Base-by-base conservation (phyloP, 371 early-diverging fungal species). In the Mucor ambiguus region DNA sequence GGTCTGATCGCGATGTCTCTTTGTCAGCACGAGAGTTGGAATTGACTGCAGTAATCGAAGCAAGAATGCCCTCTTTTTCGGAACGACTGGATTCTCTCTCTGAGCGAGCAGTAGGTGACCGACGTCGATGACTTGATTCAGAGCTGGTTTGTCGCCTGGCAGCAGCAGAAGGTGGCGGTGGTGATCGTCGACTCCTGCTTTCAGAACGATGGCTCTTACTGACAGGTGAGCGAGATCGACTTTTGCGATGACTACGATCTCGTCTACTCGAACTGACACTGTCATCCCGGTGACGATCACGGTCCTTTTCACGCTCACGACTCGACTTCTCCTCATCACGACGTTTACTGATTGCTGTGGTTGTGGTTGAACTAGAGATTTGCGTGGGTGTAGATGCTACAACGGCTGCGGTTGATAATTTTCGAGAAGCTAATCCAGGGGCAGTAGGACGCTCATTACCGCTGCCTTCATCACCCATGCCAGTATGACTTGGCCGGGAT, bases 321-420 rank as follows among this genome's bases (percentile, higher is more conserved):
- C 28, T 60, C 2, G 64, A 56, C 44, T 32, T 55, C 14, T 63
- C 64, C 9, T 63, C 64, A 1, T 48, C 64, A 2, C 64, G 64
- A 43, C 64, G 16, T 28, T 37, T 54, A 16, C 24, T 24, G n/a
- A 20, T 43, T n/a, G n/a, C n/a, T 43, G 43, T 18, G 0, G 18
- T n/a, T 43, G 16, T 18, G 16, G 18, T 43, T 16, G 43, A 43
- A 5, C n/a, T 33, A 10, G 35, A 30, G 4, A 1, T 2, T n/a
- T 43, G 16, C 5, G 16, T 43, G 5, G 43, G n/a, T 1, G 43
- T 33, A 10, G 35, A 33, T 33, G 35, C 35, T 10, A 7, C 10
- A 9, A 10, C 35, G 4, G 35, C 11, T 37, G 16, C 6, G 3
- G 37, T 37, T 14, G 37, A 1, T 14, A 37, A 14, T 37, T 37